Evolutionary conservation across 768 basidiomycete species (phyloP), one percentile per base, ranked within the genome.

Genomic region (Xanthoconium stramineum): DNA sequence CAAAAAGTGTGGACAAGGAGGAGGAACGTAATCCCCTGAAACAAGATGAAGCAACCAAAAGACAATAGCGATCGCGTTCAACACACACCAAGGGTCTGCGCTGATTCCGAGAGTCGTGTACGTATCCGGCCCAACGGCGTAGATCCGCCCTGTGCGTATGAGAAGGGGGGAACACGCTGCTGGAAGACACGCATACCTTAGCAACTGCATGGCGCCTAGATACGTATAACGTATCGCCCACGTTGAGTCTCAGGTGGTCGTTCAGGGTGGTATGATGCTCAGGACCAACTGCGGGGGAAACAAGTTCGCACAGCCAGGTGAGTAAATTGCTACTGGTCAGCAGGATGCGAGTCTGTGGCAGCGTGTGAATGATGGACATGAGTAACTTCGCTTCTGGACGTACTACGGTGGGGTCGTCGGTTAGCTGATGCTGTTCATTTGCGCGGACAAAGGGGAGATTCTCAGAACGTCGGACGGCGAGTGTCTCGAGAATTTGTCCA

Each of bases 61-160:
- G 14, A 42, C 38, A 17, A 39, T 19, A 47, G 50, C 44, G 47
- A 53, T 58, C 42, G 40, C 53, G 57, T 66, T 56, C 33, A 39
- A 36, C 32, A 65, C 75, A 20, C 55, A 90, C 91, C 87, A 55
- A 80, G 80, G 48, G 74, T 71, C 59, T 86, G 83, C 5, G 91
- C 88, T 40, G 78, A 69, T 57, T 90, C 86, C 28, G 82, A 80
- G 50, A 96, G 74, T 50, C 78, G 80, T 36, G 87, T 76, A 57
- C 90, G 82, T 55, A 85, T 65, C 58, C 82, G 80, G 43, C 94
- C 94, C 47, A 98, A 76, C 8, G 83, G 75, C 3, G 94, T 95
- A 64, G 89, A 92, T 51, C 91, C 91, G 62, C 94, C 93, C 91
- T 96, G 70, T 44, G 56, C 40, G 45, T 54, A 59, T 72, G 61